Evolutionary conservation across 352 stramenopile genomes (phyloP), one percentile per base, ranked within the genome.

Genomic region (Pythium volutum): DNA sequence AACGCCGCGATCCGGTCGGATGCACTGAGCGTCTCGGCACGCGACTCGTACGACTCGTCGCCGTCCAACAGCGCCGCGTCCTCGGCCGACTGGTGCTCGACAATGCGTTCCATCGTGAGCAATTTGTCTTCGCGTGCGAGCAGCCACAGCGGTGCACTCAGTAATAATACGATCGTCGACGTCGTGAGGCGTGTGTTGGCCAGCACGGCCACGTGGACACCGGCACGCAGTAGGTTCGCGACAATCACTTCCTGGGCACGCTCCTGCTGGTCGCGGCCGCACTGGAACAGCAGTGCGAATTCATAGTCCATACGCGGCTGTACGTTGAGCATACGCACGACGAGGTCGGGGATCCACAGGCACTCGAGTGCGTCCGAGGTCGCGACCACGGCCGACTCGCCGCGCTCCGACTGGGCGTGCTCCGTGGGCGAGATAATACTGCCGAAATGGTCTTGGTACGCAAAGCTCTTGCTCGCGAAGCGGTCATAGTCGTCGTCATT

Each of bases 361-460:
- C 75, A 84, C 64, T 84, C 77, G 55, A 82, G 64, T 15, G 46
- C 31, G 23, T 83, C 71, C 22, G 67, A 62, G 1, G 74, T 75
- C 15, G 64, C 59, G 15, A 80, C 64, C 2, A 83, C 62, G 0
- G 64, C 48, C 0, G 75, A 66, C 58, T 84, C 74, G 22, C 36
- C 25, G 18, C 65, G 69, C 34, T 73, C 65, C 2, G 61, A 67
- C 41, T 55, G 66, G 16, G 60, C 54, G 11, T 63, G 71, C 6
- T 80, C 64, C 1, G 64, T 76, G 2, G 73, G 67, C 15, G 74
- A 79, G 22, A 87, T 65, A 55, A 76, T 48, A 16, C 68, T 70
- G n/a, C 74, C 77, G 50, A 84, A 87, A 34, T 81, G 73, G 26
- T 87, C 75, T 51, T 87, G 75, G 59, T 87, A 87, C 45, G 50